Percentiles rank a stretch among this genome's conserved stretches.
These are phyloP conservation scores for Nicotiana noctiflora DNA, from an alignment of 257 asterid species.

Conservation along the genomic window DNA sequence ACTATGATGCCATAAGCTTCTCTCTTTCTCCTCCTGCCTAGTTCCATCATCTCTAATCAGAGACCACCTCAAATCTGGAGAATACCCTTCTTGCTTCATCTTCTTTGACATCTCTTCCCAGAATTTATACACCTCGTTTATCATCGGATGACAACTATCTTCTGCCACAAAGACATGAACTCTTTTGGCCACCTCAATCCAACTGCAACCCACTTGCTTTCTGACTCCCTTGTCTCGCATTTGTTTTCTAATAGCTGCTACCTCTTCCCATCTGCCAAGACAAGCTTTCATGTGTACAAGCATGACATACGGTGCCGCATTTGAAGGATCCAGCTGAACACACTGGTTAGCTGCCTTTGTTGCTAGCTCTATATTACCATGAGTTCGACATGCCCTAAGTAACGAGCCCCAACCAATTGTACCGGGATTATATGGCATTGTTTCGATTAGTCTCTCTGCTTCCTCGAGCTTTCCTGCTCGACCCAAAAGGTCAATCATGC, in stretches of 20 bases:
- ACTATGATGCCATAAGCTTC: constrained; percentile 44
- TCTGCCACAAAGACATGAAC: constrained; percentile 68
- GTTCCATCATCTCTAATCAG: constrained; percentile 31
- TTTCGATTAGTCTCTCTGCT: constrained; percentile 47
- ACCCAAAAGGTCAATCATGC: constrained; percentile 73
- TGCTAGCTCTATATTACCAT: constrained; percentile 48
- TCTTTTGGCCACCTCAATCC: constrained; percentile 55
- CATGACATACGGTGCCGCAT: constrained; percentile 62
- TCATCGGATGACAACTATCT: constrained; percentile 57
- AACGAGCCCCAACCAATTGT: constrained; percentile 58
- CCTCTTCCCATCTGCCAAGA: constrained; percentile 59
- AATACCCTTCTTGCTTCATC: constrained; percentile 46
- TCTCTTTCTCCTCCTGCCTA: constrained; percentile 34
- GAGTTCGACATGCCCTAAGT: constrained; percentile 58
- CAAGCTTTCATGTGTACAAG: constrained; percentile 50
- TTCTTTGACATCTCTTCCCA: constrained; percentile 57
- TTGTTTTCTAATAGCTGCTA: constrained; percentile 38
- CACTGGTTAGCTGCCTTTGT: constrained; percentile 57
- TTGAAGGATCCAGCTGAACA: constrained; percentile 53
- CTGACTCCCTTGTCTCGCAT: constrained; percentile 41
- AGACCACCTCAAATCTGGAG: constrained; percentile 38
- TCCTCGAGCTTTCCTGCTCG: constrained; percentile 61
- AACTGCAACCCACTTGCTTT: constrained; percentile 66
- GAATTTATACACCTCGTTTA: constrained; percentile 35
- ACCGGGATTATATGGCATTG: constrained; percentile 58